Conservation (phyloP, 1,284 basidiomycete genomes). For the Puccinia sorghi region DNA sequence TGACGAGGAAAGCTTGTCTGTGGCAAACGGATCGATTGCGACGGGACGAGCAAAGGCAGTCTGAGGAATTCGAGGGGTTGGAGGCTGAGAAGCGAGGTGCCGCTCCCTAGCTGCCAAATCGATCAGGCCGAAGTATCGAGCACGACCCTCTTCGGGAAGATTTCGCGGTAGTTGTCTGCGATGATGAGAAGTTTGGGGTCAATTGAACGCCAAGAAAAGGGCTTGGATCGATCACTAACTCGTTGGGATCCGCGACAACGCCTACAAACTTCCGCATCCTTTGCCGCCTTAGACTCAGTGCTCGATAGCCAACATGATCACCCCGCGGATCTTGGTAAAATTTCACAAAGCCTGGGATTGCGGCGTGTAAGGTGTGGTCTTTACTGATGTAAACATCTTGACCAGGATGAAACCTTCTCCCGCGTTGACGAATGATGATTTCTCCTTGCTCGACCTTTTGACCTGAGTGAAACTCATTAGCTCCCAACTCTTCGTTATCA, state of each 20-base stretch:
- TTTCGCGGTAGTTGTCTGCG: conserved; percentile 33
- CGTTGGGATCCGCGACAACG: conserved; percentile 24
- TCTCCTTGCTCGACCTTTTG: conserved; percentile 86
- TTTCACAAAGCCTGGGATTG: conserved; percentile 81
- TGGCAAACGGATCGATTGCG: conserved; percentile 14
- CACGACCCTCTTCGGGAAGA: conserved; percentile 27
- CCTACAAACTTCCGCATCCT: conserved; percentile 49
- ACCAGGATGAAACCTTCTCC: conserved; percentile 83
- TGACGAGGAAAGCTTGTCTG: not conserved
- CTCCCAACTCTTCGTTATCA: not conserved
- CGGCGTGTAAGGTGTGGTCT: conserved; percentile 87
- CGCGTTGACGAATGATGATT: conserved; percentile 89
- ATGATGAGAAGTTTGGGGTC: not conserved
- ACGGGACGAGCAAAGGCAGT: conserved; percentile 31
- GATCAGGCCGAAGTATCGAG: conserved; percentile 39
- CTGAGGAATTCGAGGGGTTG: conserved; percentile 17
- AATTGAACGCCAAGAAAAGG: not conserved
- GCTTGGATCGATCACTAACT: conserved; percentile 1
- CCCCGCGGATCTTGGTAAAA: conserved; percentile 66
- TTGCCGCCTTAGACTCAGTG: conserved; percentile 42
- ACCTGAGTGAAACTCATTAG: conserved; percentile 62
- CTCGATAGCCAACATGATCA: conserved; percentile 37
- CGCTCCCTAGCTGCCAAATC: conserved; percentile 41
- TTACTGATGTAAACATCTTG: conserved; percentile 83
- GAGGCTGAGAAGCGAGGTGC: not conserved